Percentiles rank a stretch among this genome's conserved stretches.
phyloP scores from a whole-genome alignment of 306 rosid genomes.

The Gleditsia sinensis region DNA sequence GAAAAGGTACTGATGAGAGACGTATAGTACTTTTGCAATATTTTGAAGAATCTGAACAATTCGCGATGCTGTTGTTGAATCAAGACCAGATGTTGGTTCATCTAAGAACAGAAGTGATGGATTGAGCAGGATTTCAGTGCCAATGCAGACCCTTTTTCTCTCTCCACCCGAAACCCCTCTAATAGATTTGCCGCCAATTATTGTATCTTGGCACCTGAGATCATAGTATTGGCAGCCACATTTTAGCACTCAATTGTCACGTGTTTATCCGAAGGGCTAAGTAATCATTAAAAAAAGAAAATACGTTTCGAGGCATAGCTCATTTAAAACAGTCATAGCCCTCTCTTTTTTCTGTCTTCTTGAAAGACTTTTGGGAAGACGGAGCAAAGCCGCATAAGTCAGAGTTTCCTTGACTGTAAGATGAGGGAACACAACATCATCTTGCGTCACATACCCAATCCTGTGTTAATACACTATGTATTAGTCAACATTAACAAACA shows the following conservation, averaged over 20 bases:
- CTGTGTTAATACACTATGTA: neutral
- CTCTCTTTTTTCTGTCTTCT: conserved; percentile 7
- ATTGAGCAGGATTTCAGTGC: conserved; percentile 14
- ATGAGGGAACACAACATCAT: conserved; percentile 21
- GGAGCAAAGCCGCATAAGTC: conserved; percentile 18
- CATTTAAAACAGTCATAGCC: conserved; percentile 12
- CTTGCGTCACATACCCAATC: conserved; percentile 25
- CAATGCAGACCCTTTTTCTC: conserved; percentile 19
- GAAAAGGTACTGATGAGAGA: neutral
- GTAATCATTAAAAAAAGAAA: neutral
- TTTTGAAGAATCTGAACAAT: conserved; percentile 7
- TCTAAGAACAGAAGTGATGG: conserved; percentile 11
- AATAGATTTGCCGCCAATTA: conserved; percentile 3
- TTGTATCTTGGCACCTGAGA: conserved; percentile 15
- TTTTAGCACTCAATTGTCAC: neutral
- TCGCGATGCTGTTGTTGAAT: conserved; percentile 16
- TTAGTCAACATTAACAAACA: neutral
- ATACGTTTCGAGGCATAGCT: conserved; percentile 15
- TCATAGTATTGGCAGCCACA: no score
- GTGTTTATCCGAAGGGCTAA: neutral
- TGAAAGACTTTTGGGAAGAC: conserved; percentile 13
- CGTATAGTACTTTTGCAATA: neutral
- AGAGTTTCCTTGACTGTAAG: conserved; percentile 21
- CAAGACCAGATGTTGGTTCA: conserved; percentile 21
- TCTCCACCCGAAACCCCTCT: conserved; percentile 20